Base-by-base conservation (phyloP, 75 land plant species). In the Selaginella tamariscina region DNA sequence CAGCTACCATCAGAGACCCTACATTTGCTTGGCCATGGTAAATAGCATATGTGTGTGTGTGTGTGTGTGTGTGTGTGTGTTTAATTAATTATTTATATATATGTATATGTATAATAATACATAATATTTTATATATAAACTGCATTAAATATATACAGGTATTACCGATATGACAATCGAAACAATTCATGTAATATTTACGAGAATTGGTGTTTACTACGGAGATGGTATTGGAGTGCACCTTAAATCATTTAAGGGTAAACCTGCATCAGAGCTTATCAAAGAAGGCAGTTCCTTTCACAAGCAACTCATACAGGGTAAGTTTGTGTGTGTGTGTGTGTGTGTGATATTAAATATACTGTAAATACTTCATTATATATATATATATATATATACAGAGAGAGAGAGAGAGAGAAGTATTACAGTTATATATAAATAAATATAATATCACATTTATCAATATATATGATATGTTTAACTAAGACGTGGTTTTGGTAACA, bases 151-250 rank as follows among this genome's bases (percentile, higher is more conserved):
- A 11, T 56, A 56, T 32, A 76, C 85, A 93, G 98, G 98, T 32
- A 73, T 84, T 28, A 91, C 96, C 1, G 98, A 86, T 63, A 85
- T 91, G 64, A 85, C 83, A 63, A 89, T 93, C n/a, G 97, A 93
- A 63, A 92, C 81, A 54, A 84, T 93, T 5, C 91, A 86, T 49
- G 83, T 93, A 15, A 89, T 84, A 72, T 86, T 82, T 82, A 91
- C 83, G 0, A 85, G 88, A n/a, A 89, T 93, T 28, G 98, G 98
- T 13, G 78, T 93, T 29, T 93, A 93, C 74, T 21, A 80, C 30
- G 91, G 80, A 5, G 59, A 31, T 2, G 76, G 74, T 32, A 68
- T 89, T 54, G 70, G 63, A n/a, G 59, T 55, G 1, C 86, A 83
- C 72, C 68, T 93, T 56, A 67, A 74, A 33, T 49, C 66, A 27